A percentile compares a stretch with the other conserved stretches of the same genome.
Conservation (phyloP, 108 stramenopile species). For the Nannochloropsis granulata region DNA sequence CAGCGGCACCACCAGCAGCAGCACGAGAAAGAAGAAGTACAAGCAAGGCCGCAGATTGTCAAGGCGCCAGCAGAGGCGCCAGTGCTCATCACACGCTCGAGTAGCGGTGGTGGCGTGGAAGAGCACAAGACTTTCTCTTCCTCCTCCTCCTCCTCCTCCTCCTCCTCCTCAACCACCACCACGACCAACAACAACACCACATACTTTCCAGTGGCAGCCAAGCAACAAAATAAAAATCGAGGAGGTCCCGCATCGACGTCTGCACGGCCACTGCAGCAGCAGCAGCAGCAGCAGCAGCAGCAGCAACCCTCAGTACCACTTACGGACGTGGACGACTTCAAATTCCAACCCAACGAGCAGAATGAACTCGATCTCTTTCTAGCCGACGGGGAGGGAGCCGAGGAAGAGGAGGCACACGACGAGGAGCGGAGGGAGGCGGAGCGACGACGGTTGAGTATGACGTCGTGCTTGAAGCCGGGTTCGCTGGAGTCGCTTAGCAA, state of each 20-base stretch:
- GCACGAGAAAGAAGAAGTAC: background rate
- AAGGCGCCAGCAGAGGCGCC: background rate
- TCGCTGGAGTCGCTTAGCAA: background rate
- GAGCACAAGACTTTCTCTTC: background rate
- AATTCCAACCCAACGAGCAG: background rate
- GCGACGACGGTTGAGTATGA: background rate
- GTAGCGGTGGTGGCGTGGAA: background rate
- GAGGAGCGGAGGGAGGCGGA: background rate
- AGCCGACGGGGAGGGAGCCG: background rate
- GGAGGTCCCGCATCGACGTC: background rate
- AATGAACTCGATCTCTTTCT: constrained; percentile 1
- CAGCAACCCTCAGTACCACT: background rate
- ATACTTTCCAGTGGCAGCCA: background rate
- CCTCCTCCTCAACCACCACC: no score
- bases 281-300: background rate
- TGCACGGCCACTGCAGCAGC: background rate
- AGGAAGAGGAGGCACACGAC: background rate
- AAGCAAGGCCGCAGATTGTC: background rate
- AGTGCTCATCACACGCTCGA: background rate
- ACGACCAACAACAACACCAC: no score
- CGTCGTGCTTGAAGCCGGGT: background rate
- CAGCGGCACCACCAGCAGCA: background rate
- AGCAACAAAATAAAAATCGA: background rate
- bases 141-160: no score
- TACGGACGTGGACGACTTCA: background rate